Evolutionary conservation across 805 yeast genomes (phyloP).

Genomic region (Wickerhamomyces rabaulensis): DNA sequence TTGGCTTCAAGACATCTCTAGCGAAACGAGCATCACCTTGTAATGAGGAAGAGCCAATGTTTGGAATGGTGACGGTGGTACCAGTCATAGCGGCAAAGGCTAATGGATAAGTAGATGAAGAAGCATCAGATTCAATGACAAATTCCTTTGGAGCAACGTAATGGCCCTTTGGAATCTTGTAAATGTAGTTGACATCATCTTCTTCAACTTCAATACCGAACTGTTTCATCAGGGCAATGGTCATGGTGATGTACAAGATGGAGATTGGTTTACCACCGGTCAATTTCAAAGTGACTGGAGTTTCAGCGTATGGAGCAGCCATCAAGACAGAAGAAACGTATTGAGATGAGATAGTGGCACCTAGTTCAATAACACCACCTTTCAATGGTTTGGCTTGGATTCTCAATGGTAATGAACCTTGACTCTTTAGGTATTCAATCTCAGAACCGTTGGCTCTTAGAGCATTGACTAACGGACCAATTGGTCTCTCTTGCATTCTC

Average conservation of each 20-base stretch:
- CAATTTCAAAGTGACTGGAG: conserved; percentile 80
- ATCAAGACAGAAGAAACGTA: conserved; percentile 92
- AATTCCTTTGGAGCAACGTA: conserved; percentile 81
- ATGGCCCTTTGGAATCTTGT: conserved; percentile 80
- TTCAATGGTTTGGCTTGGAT: conserved; percentile 68
- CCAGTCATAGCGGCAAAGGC: conserved; percentile 98
- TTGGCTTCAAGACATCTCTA: conserved; percentile 82
- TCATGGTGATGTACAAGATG: conserved; percentile 94
- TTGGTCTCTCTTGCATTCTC: conserved; percentile 96
- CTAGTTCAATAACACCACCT: conserved; percentile 91
- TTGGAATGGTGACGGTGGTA: conserved; percentile 86
- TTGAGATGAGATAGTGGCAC: conserved; percentile 96
- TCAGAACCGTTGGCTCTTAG: conserved; percentile 72
- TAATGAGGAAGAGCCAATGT: conserved; percentile 83
- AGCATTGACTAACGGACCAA: conserved; percentile 94
- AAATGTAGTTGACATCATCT: conserved; percentile 72
- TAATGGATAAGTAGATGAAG: conserved; percentile 95
- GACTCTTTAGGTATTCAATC: conserved; percentile 62
- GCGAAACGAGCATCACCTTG: conserved; percentile 99
- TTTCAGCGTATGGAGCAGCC: conserved; percentile 95
- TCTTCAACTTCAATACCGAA: conserved; percentile 78
- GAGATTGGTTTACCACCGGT: conserved; percentile 98
- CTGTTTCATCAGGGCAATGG: conserved; percentile 87
- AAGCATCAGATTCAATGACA: conserved; percentile 93
- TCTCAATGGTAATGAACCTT: conserved; percentile 83